Conservation (phyloP, 1,284 basidiomycete genomes). For the Fereydounia khargensis region DNA sequence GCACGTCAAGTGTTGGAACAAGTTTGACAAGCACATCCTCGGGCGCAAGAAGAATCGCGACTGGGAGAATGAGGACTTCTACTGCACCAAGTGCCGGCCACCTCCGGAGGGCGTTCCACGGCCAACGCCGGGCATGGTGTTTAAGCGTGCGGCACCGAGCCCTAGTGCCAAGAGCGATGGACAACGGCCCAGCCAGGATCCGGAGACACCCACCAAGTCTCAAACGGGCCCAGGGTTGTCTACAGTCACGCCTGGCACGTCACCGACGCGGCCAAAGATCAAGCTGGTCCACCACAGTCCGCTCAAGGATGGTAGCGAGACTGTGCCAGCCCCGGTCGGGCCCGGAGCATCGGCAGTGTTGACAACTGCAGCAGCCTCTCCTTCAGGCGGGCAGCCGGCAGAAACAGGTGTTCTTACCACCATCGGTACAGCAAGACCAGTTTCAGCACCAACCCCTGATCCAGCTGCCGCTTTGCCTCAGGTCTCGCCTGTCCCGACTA, state of each 20-base stretch:
- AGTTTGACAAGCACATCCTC: constrained; percentile 38
- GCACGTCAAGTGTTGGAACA: constrained; percentile 55
- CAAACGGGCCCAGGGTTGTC: neutral
- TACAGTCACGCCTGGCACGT: no score
- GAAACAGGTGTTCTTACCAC: no score
- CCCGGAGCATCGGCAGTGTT: no score
- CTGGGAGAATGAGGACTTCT: constrained; percentile 46
- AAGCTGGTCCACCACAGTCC: no score
- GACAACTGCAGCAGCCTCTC: no score
- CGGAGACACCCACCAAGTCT: constrained; percentile 7
- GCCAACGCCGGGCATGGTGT: constrained; percentile 15
- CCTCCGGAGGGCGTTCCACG: constrained; percentile 18
- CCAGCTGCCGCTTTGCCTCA: no score
- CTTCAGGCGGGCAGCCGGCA: no score
- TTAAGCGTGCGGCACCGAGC: constrained; percentile 9
- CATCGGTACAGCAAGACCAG: no score
- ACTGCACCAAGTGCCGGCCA: constrained; percentile 38
- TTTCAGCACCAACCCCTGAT: no score
- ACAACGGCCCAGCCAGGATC: constrained; percentile 5
- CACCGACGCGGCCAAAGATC: constrained; percentile 16
- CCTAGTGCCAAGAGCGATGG: constrained; percentile 8
- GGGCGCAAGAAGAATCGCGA: constrained; percentile 27
- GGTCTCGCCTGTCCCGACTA: no score
- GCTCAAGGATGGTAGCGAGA: no score
- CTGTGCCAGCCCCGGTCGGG: no score